Evolutionary conservation across 1,139 yeast genomes (phyloP).

Genomic region (Debaryomyces subglobosus): DNA sequence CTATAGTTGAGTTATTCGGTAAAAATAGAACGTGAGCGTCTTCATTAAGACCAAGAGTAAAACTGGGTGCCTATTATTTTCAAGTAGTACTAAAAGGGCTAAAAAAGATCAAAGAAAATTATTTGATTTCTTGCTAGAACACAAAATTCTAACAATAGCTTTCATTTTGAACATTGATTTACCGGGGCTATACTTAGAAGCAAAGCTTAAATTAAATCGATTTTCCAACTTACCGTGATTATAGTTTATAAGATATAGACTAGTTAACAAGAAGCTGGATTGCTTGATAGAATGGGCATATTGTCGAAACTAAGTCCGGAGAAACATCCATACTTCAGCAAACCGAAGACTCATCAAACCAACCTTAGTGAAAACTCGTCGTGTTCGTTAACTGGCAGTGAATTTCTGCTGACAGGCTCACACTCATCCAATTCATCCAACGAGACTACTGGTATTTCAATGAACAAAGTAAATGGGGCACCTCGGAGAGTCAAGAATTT

Average conservation of each 20-base stretch:
- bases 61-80: neutral
- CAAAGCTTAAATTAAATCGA: neutral
- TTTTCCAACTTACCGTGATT: neutral
- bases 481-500: constrained; percentile 11
- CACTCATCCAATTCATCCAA: constrained; percentile 38
- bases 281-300: constrained; percentile 20
- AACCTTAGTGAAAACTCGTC: constrained; percentile 13
- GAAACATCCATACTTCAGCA: constrained; percentile 10
- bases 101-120: neutral
- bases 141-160: neutral
- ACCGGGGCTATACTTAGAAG: neutral
- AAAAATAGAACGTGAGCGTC: neutral
- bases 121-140: neutral
- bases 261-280: neutral
- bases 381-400: constrained; percentile 33
- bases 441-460: constrained; percentile 15
- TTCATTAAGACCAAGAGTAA: neutral
- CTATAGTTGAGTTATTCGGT: neutral
- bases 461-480: constrained; percentile 3
- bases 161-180: neutral
- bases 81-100: neutral
- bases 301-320: constrained; percentile 23
- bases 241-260: neutral
- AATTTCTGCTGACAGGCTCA: constrained; percentile 36
- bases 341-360: neutral